Base-by-base conservation (phyloP, 2,329 filamentous ascomycete species). In the Drechslera avenae region DNA sequence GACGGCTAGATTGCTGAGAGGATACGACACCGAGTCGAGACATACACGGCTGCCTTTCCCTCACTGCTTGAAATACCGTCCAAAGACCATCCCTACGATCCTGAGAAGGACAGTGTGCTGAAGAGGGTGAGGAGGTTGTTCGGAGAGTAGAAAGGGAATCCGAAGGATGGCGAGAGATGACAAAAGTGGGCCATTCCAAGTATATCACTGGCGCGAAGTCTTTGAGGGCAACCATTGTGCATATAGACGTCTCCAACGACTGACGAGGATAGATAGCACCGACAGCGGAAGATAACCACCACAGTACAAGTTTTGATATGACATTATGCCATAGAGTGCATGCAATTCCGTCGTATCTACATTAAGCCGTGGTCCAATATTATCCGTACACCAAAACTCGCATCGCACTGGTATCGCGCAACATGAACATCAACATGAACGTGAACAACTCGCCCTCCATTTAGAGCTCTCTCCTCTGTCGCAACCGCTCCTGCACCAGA, bases 21-120 rank as follows among this genome's bases (percentile, higher is more conserved):
- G 73, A 99, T 99, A 83, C 86, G 94, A 74, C 84, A 93, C 73
- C 86, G 87, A 55, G 88, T 99, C 63, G 94, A 99, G 75, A 86
- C 85, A 31, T 97, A 96, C 77, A 93, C 91, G 16, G 90, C 93
- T 41, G 92, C 94, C 4, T 99, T 99, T 77, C 94, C 94, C n/a
- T 88, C 91, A 17, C 83, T 99, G 46, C 85, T 99, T 50, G 94
- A 99, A 76, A 97, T 99, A 54, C 94, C 94, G 18, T 96, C 91
- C 78, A 99, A 99, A 81, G 94, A 99, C 74, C 94, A 99, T 74
- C 94, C 94, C 2, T 99, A 99, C 72, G 93, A 99, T 67, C 94
- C 94, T 0, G 94, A 99, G 78, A 99, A 99, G 81, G 94, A 99
- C 75, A 97, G 93, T 71, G 93, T 99, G 35, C 75, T 99, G 76